phyloP scores from a whole-genome alignment of 495 filamentous ascomycete genomes.

The Penicillium roqueforti region DNA sequence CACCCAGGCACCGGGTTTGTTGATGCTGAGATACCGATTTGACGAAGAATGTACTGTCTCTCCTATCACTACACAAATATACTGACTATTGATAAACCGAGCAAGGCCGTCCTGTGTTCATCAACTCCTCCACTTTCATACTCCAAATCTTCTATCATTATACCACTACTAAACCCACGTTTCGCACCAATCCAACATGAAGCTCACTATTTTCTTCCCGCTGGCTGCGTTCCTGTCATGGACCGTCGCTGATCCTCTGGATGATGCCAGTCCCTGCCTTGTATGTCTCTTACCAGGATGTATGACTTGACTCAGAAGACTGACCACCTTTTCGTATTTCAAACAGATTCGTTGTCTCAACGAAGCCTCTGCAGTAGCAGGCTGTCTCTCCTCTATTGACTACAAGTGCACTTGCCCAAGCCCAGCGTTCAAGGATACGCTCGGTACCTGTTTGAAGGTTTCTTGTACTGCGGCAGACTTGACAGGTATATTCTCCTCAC shows the following conservation, averaged over 20 bases:
- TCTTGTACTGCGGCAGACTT: constrained; percentile 15
- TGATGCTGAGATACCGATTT: neutral
- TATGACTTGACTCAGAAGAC: neutral
- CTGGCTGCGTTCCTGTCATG: constrained; percentile 24
- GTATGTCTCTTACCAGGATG: constrained; percentile 3
- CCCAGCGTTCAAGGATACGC: constrained; percentile 16
- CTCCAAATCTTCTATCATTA: neutral
- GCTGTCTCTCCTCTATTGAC: constrained; percentile 18
- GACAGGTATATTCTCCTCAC: constrained; percentile 8
- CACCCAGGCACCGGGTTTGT: neutral
- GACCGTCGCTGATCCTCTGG: constrained; percentile 14
- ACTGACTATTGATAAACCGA: constrained; percentile 3
- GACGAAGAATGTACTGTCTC: neutral
- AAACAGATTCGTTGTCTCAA: constrained; percentile 17
- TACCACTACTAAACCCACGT: neutral
- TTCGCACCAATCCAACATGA: constrained; percentile 17
- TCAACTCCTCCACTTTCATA: neutral
- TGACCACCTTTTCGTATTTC: neutral
- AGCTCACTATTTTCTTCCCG: constrained; percentile 26
- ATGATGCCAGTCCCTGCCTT: constrained; percentile 15
- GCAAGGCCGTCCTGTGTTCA: neutral
- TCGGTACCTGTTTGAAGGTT: constrained; percentile 14
- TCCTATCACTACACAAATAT: neutral
- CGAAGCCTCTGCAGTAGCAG: constrained; percentile 15
- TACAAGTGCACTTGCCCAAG: constrained; percentile 20